Base-by-base conservation (phyloP, 2,329 filamentous ascomycete species). In the Fusarium succisae region DNA sequence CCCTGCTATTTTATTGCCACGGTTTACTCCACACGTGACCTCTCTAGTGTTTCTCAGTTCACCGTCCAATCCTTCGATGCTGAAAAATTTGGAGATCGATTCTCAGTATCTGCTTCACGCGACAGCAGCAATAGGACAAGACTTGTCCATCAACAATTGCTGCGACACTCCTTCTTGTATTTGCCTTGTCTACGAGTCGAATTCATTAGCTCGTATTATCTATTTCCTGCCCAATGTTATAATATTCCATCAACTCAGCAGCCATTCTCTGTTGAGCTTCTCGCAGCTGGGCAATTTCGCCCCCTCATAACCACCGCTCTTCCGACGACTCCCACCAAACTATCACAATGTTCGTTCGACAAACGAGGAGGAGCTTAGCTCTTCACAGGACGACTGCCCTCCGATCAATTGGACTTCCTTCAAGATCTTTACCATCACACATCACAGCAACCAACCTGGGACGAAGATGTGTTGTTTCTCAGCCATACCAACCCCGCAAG, bases 271-370 rank as follows among this genome's bases (percentile, higher is more conserved):
- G 69, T 71, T 65, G 71, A 74, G 64, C 60, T 44, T 45, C 48
- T 55, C 39, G 63, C 47, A 47, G 63, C 59, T 55, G 54, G 38
- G 41, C 26, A 44, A 28, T 45, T 54, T 55, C 39, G 68, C 47
- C 59, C 43, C 22, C 56, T 51, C 62, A 57, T 43, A 37, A 43
- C 30, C 28, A 39, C 39, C 59, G 47, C 43, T 60, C 47, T 61
- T 38, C 57, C 30, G 28, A 38, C 26, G 17, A 67, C 50, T 62
- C 53, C 32, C 41, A 54, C 30, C 39, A 48, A 56, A 41, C 30
- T 58, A 51, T 48, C 78, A 80, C 64, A 63, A 84, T 84, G 83
- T 79, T 84, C 60, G 73, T 81, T 39, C 79, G 80, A 68, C 81
- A 82, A 48, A 78, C 80, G 38, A 74, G 79, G 66, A 77, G 79